Base-by-base conservation (phyloP, 257 asterid species). In the Nicotiana knightiana region DNA sequence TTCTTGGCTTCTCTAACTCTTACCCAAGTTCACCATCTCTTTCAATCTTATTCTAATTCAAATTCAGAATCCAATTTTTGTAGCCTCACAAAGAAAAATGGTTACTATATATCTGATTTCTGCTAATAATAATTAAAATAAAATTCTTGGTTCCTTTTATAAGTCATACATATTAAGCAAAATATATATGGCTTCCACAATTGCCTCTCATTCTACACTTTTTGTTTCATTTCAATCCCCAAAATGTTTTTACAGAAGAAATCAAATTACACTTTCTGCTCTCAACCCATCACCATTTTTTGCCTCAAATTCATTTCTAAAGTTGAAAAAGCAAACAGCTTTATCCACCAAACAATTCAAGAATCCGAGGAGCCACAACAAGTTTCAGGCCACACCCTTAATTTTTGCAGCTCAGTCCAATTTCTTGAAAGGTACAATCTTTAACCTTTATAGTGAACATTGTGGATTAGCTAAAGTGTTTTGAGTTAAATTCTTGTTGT, bases 321-420 rank as follows among this genome's bases (percentile, higher is more conserved):
- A 48, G 82, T 73, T 89, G 83, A 89, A 88, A 90, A 80, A 81
- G 63, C 91, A 66, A 84, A 39, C n/a, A 79, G 76, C 79, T 43
- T 35, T 58, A n/a, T 86, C 91, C 10, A 76, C 84, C 48, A 21
- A 83, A 54, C 85, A 58, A 58, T 64, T 86, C 84, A 87, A 63
- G 79, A 85, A 62, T 78, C 83, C 79, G 73, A 89, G 79, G 79
- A 86, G 73, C 82, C 86, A 55, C 59, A 85, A 55, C 59, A 85
- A 62, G 73, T 59, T 76, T 83, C 85, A 63, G 53, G 32, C 84
- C 35, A 80, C 54, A 33, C 90, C 91, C 10, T 35, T 77, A 16
- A 75, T 88, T 51, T 86, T 70, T 77, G 93, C 97, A 65, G 86
- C 85, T 12, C 96, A 91, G 64, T 90, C 91, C 84, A 91, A 87